Percentiles rank a stretch among this genome's conserved stretches.
Evolutionary conservation across 768 basidiomycete species (phyloP).

Genomic region (Cystofilobasidium macerans): DNA sequence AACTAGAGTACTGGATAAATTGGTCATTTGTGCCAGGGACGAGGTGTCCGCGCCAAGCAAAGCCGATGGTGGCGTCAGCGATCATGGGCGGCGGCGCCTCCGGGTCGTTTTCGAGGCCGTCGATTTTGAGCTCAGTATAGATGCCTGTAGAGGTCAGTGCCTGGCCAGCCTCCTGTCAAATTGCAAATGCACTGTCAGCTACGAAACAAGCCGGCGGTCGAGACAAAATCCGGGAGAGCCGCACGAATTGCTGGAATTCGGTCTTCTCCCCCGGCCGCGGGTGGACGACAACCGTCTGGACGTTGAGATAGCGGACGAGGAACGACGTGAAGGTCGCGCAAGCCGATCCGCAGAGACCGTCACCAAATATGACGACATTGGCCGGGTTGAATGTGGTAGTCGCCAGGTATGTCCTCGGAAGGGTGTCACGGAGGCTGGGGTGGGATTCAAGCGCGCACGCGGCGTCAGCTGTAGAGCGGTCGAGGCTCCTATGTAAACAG

Average conservation of each 20-base stretch:
- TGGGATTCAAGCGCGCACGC: background rate
- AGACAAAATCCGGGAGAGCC: background rate
- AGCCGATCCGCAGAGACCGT: constrained; percentile 7
- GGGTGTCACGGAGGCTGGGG: constrained; percentile 2
- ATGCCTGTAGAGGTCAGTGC: background rate
- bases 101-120: background rate
- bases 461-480: too few species aligned
- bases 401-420: background rate
- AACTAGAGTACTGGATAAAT: background rate
- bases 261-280: background rate
- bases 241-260: background rate
- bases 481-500: too few species aligned
- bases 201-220: too few species aligned
- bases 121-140: constrained; percentile 1
- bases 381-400: background rate
- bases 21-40: constrained; percentile 3
- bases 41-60: background rate
- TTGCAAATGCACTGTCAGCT: background rate
- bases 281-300: background rate
- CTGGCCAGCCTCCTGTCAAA: constrained; percentile 7
- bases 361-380: constrained; percentile 6
- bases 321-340: constrained; percentile 1
- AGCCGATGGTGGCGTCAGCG: background rate
- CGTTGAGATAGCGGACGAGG: background rate
- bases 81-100: constrained; percentile 1